A percentile compares a stretch with the other conserved stretches of the same genome.
phyloP scores from a whole-genome alignment of 192 early-diverging fungal genomes.

The Linnemannia hyalina region DNA sequence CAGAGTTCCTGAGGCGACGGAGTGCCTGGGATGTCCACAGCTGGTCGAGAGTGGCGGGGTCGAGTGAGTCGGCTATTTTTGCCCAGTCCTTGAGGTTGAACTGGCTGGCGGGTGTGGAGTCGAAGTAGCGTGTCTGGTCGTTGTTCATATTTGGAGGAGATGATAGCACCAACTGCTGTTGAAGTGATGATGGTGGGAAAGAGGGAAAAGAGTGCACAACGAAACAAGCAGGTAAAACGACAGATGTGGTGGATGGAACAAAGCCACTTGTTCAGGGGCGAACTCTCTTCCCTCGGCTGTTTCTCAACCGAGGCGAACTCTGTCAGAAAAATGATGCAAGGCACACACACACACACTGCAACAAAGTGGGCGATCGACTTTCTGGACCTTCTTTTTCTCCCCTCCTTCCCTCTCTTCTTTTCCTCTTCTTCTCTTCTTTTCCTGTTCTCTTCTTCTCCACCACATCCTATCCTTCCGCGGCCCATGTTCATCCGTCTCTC shows the following conservation, averaged over 20 bases:
- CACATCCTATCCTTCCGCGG: neutral
- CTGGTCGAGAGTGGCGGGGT: neutral
- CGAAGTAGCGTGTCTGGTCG: neutral
- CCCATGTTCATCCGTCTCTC: neutral
- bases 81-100: slow-evolving; percentile 5
- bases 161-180: neutral
- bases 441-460: neutral
- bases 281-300: neutral
- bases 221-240: neutral
- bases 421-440: neutral
- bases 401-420: neutral
- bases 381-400: neutral
- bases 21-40: slow-evolving; percentile 3
- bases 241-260: neutral
- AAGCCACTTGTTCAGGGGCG: neutral
- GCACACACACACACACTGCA: neutral
- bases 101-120: neutral
- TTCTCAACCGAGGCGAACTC: neutral
- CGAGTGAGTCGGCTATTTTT: neutral
- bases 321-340: neutral
- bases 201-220: neutral
- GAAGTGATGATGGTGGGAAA: neutral
- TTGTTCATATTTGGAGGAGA: neutral
- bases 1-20: neutral
- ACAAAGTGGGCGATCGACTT: neutral